phyloP scores from a whole-genome alignment of 2,329 filamentous ascomycete species.

The Fusarium mangiferae region DNA sequence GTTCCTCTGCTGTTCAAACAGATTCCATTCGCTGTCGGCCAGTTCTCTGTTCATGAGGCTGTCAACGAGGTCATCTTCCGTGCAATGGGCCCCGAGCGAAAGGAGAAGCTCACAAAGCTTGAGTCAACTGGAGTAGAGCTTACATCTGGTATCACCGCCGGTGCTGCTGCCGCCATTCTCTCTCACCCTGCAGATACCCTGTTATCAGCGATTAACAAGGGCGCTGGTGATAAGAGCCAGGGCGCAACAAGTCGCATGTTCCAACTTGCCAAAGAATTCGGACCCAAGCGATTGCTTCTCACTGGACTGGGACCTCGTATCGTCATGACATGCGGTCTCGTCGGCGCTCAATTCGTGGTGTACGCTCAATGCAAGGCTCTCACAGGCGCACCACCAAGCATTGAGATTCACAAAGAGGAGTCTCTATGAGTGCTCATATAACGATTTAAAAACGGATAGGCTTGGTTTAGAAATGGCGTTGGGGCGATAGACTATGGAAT shows the following conservation, averaged over 20 bases:
- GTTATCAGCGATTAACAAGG: conserved; percentile 66
- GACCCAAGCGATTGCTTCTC: conserved; percentile 58
- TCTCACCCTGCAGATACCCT: conserved; percentile 86
- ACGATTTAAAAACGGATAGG: neutral
- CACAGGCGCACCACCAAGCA: conserved; percentile 60
- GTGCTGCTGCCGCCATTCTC: conserved; percentile 87
- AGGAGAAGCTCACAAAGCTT: conserved; percentile 74
- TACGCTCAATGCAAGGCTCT: conserved; percentile 65
- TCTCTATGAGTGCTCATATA: conserved; percentile 32
- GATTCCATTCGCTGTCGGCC: conserved; percentile 92
- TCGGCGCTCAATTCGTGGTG: conserved; percentile 65
- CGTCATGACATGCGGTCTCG: conserved; percentile 64
- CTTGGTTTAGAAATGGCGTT: conserved; percentile 20
- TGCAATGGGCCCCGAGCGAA: conserved; percentile 71
- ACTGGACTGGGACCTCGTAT: conserved; percentile 62
- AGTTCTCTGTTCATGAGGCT: conserved; percentile 94
- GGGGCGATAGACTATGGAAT: conserved; percentile 3
- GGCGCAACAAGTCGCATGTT: conserved; percentile 62
- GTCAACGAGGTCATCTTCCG: conserved; percentile 81
- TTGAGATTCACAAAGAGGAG: conserved; percentile 64
- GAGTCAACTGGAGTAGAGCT: conserved; percentile 87
- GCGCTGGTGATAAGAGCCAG: conserved; percentile 60
- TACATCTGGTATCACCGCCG: conserved; percentile 84
- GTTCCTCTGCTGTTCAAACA: conserved; percentile 88
- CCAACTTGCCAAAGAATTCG: conserved; percentile 62